Percentiles rank a stretch among this genome's conserved stretches.
Conservation (phyloP, 441 rosid genomes). For the Erysimum cheiri region DNA sequence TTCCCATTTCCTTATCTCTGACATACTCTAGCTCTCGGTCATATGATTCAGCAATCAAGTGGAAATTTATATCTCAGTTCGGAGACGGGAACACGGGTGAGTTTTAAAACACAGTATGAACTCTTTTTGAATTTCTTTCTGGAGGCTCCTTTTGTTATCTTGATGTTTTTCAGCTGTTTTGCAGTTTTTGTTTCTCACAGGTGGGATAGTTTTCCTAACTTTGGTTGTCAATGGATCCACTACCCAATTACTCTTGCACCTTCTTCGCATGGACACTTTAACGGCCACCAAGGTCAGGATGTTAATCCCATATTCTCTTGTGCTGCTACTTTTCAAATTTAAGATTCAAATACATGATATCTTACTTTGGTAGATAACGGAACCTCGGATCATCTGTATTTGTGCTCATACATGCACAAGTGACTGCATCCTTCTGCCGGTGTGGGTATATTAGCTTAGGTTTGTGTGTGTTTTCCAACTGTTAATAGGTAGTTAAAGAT, state of each 20-base stretch:
- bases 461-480: conserved; percentile 7
- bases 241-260: conserved; percentile 74
- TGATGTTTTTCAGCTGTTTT: conserved; percentile 27
- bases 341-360: conserved; percentile 5
- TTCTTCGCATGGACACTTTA: conserved; percentile 74
- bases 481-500: neutral
- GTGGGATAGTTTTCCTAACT: conserved; percentile 95
- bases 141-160: conserved; percentile 1
- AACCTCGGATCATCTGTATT: conserved; percentile 3
- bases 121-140: conserved; percentile 7
- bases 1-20: conserved; percentile 23
- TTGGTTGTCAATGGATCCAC: conserved; percentile 91
- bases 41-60: conserved; percentile 64
- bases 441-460: conserved; percentile 2
- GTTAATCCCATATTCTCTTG: conserved; percentile 1
- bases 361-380: neutral
- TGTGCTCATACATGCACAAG: neutral
- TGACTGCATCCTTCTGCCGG: neutral
- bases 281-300: conserved; percentile 72
- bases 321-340: neutral
- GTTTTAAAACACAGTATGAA: conserved; percentile 38
- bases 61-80: conserved; percentile 61
- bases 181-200: conserved; percentile 93
- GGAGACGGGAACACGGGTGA: conserved; percentile 83
- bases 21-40: conserved; percentile 19